Percentiles rank a stretch among this genome's conserved stretches.
Evolutionary conservation across 106 monocot genomes (phyloP).

Genomic region (Triglochin maritima): DNA sequence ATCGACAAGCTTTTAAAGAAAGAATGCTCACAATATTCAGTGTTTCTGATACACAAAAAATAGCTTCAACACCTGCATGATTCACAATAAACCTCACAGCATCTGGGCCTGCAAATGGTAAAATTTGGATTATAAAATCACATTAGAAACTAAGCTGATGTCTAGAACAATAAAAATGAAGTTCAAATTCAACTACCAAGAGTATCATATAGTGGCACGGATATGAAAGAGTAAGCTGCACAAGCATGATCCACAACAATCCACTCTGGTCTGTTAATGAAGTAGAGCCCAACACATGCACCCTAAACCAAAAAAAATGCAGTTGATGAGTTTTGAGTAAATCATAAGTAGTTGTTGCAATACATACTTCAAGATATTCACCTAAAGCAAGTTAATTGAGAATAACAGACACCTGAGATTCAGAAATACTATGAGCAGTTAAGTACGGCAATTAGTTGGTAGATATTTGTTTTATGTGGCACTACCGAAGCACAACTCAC

Average conservation of each 20-base stretch:
- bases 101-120: slow-evolving; percentile 74
- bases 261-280: slow-evolving; percentile 96
- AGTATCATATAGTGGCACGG: slow-evolving; percentile 95
- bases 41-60: slow-evolving; percentile 84
- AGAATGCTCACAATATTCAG: slow-evolving; percentile 51
- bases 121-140: not conserved
- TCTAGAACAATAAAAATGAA: not conserved
- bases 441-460: not conserved
- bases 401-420: not conserved
- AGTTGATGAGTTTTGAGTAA: not conserved
- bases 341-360: too few species aligned
- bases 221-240: slow-evolving; percentile 82
- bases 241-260: slow-evolving; percentile 93
- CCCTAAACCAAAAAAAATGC: slow-evolving; percentile 32
- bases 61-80: slow-evolving; percentile 66
- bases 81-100: slow-evolving; percentile 84
- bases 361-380: too few species aligned
- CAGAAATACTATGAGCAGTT: not conserved
- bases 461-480: too few species aligned
- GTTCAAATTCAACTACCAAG: slow-evolving; percentile 42
- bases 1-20: too few species aligned
- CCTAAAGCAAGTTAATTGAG: not conserved
- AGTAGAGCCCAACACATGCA: slow-evolving; percentile 75
- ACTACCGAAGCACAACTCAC: slow-evolving; percentile 25
- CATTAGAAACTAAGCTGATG: not conserved